A percentile compares a stretch with the other conserved stretches of the same genome.
Conservation (phyloP, 2,329 filamentous ascomycete genomes). For the Cladosporium austrohemisphaericum region DNA sequence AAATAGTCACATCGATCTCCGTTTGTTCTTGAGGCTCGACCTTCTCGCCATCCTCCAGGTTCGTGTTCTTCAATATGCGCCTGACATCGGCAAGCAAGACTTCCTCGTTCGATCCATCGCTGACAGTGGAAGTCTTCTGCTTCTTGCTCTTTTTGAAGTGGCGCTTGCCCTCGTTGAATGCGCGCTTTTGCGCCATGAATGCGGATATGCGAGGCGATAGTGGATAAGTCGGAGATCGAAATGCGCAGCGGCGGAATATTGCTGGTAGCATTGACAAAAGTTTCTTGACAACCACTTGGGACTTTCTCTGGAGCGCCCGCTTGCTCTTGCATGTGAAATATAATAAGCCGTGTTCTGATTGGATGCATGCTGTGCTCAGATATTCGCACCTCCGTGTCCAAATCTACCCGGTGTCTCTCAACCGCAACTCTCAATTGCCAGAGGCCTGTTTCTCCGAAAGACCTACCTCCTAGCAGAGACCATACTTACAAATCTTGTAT, state of each 20-base stretch:
- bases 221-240: neutral
- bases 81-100: conserved; percentile 46
- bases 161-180: conserved; percentile 36
- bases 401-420: too few species aligned
- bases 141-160: conserved; percentile 46
- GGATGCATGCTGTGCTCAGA: too few species aligned
- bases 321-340: neutral
- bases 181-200: conserved; percentile 34
- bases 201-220: neutral
- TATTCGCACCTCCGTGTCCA: too few species aligned
- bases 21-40: conserved; percentile 46
- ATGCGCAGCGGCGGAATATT: conserved; percentile 9
- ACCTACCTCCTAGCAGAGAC: too few species aligned
- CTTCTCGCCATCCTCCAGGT: conserved; percentile 18
- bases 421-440: too few species aligned
- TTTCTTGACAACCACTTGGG: conserved; percentile 2
- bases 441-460: too few species aligned
- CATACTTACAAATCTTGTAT: too few species aligned
- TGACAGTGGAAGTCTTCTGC: conserved; percentile 42
- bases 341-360: too few species aligned
- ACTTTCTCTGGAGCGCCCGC: too few species aligned
- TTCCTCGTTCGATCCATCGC: conserved; percentile 48
- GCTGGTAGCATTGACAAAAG: conserved; percentile 8
- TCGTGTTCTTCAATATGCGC: conserved; percentile 37
- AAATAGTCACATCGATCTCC: conserved; percentile 78